A percentile compares a stretch with the other conserved stretches of the same genome.
These are phyloP conservation scores for Theileria equi DNA, from an alignment of 169 alveolate species.

Conservation along the genomic window DNA sequence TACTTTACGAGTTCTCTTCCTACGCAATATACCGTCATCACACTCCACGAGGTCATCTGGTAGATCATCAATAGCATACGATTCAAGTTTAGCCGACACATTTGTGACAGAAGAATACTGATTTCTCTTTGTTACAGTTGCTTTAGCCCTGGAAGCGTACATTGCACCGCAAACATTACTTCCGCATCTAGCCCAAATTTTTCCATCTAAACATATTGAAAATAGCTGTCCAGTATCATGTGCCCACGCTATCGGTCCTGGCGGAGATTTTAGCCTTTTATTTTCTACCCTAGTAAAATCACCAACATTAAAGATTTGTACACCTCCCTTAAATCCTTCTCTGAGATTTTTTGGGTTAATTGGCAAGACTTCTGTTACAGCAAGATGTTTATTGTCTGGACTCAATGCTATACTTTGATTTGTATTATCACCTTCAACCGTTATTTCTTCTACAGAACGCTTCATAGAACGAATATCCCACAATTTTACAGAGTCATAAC, in stretches of 20 bases:
- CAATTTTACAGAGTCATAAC: slow-evolving; percentile 26
- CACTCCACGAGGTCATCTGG: slow-evolving; percentile 62
- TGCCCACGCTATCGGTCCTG: slow-evolving; percentile 47
- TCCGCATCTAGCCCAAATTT: slow-evolving; percentile 35
- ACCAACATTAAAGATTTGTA: slow-evolving; percentile 5
- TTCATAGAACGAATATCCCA: too few relatives aligned
- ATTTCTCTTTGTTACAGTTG: slow-evolving; percentile 13
- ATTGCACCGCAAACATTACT: slow-evolving; percentile 20
- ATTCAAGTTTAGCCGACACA: slow-evolving; percentile 42
- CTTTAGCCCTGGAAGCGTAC: slow-evolving; percentile 23
- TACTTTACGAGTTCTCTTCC: slow-evolving; percentile 10
- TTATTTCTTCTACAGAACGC: too few relatives aligned
- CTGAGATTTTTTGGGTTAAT: slow-evolving; percentile 35
- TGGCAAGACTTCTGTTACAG: slow-evolving; percentile 31
- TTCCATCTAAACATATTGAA: slow-evolving; percentile 41
- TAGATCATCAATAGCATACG: slow-evolving; percentile 55
- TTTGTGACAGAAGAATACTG: slow-evolving; percentile 2
- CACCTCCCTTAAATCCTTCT: slow-evolving; percentile 28
- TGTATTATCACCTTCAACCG: slow-evolving; percentile 4
- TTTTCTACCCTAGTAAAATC: slow-evolving; percentile 2
- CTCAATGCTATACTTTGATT: slow-evolving; percentile 27
- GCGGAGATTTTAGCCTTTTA: slow-evolving; percentile 5
- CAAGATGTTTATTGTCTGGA: slow-evolving; percentile 51
- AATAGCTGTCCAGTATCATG: slow-evolving; percentile 50
- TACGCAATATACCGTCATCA: slow-evolving; percentile 47